Base-by-base conservation (phyloP, 257 asterid species). In the Cinchona pubescens region DNA sequence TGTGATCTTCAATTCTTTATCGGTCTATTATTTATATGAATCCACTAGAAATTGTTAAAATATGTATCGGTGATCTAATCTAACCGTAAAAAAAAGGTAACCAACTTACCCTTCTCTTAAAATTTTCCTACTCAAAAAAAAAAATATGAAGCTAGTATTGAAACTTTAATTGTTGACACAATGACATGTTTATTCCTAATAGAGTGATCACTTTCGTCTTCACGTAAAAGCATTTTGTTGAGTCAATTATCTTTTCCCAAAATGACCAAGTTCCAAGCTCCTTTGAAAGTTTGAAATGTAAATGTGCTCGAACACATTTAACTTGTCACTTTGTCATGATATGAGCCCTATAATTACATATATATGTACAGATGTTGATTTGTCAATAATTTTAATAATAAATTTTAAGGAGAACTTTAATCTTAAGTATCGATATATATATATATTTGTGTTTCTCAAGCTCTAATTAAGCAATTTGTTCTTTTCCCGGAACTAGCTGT, bases 131-230 rank as follows among this genome's bases (percentile, higher is more conserved):
- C n/a, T n/a, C n/a, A n/a, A n/a, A n/a, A n/a, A n/a, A n/a, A n/a
- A n/a, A n/a, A n/a, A n/a, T n/a, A n/a, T n/a, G n/a, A n/a, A 15
- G 55, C 23, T 15, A 14, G 2, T 18, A 18, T 2, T 1, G 2
- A 19, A 53, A 53, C n/a, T 21, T 51, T 23, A 23, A 23, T 23
- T 21, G 29, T 53, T 21, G 29, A 53, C 60, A 53, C 25, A 21
- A 21, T 15, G 3, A 63, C 3, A 27, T 64, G 7, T 18, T 53
- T 72, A 49, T 30, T n/a, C n/a, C n/a, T 35, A 1, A 63, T 61
- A 29, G 25, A 64, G 53, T n/a, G n/a, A n/a, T 78, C 34, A 12
- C 60, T 78, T 51, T 71, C 77, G 40, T 38, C 42, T 40, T 64
- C 71, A 23, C n/a, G 30, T 25, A 63, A 65, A 58, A 71, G 68